Evolutionary conservation across 768 basidiomycete species (phyloP).

Genomic region (Collybia sordida): DNA sequence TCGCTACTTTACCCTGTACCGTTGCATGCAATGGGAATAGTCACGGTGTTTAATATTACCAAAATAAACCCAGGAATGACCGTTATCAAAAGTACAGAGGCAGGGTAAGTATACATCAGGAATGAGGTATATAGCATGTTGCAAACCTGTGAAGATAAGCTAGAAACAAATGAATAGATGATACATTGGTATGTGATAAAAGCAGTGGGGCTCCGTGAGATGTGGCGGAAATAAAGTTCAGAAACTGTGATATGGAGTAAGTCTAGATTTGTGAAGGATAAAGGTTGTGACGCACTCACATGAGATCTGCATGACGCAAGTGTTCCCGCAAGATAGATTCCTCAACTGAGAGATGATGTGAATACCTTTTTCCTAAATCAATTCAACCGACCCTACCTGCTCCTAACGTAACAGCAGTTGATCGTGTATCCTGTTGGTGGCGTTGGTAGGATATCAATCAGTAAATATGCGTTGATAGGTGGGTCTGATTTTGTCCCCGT

Average conservation of each 20-base stretch:
- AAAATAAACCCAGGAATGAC: no score
- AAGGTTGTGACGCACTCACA: conserved; percentile 35
- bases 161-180: no score
- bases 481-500: no score
- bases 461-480: neutral
- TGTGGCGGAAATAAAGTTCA: neutral
- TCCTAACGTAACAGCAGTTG: conserved; percentile 69
- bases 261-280: neutral
- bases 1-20: conserved; percentile 1
- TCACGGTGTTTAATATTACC: no score
- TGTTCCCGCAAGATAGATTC: conserved; percentile 74
- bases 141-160: no score
- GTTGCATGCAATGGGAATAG: neutral
- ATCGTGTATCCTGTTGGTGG: conserved; percentile 60
- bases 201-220: no score
- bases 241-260: conserved; percentile 1
- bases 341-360: conserved; percentile 43
- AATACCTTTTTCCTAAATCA: no score
- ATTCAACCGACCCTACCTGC: conserved; percentile 41
- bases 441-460: conserved; percentile 9
- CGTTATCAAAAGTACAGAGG: no score
- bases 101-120: no score
- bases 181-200: no score
- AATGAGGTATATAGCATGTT: no score
- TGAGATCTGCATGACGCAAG: conserved; percentile 66